Conservation (phyloP, 345 rosid genomes). For the Geranium brycei region DNA sequence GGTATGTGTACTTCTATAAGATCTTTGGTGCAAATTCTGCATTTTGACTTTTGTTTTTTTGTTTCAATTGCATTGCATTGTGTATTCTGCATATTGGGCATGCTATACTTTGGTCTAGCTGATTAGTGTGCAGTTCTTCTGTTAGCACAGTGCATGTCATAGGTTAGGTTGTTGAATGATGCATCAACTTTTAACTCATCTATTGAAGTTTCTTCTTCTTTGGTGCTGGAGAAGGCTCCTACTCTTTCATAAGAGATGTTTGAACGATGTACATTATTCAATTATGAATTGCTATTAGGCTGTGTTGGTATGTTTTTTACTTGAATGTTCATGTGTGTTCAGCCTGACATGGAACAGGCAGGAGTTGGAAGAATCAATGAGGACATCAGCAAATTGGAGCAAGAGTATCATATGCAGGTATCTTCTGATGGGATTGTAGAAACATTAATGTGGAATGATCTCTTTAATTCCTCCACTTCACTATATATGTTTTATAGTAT, state of each 20-base stretch:
- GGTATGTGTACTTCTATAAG: constrained; percentile 30
- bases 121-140: background rate
- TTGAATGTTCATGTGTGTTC: constrained; percentile 9
- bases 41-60: too few species aligned
- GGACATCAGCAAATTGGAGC: constrained; percentile 51
- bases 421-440: constrained; percentile 11
- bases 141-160: background rate
- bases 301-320: too few species aligned
- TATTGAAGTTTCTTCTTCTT: background rate
- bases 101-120: background rate
- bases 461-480: background rate
- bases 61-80: too few species aligned
- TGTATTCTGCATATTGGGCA: too few species aligned
- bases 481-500: background rate
- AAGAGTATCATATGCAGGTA: constrained; percentile 56
- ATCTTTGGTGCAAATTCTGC: too few species aligned
- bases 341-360: constrained; percentile 35
- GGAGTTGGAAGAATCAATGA: constrained; percentile 53
- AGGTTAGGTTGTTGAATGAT: background rate
- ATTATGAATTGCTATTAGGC: too few species aligned
- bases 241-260: too few species aligned
- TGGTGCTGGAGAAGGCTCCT: too few species aligned
- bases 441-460: constrained; percentile 1
- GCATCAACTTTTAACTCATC: background rate
- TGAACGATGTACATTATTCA: too few species aligned